phyloP scores from a whole-genome alignment of 164 flowering plant species.

The Magnolia changhungtana region DNA sequence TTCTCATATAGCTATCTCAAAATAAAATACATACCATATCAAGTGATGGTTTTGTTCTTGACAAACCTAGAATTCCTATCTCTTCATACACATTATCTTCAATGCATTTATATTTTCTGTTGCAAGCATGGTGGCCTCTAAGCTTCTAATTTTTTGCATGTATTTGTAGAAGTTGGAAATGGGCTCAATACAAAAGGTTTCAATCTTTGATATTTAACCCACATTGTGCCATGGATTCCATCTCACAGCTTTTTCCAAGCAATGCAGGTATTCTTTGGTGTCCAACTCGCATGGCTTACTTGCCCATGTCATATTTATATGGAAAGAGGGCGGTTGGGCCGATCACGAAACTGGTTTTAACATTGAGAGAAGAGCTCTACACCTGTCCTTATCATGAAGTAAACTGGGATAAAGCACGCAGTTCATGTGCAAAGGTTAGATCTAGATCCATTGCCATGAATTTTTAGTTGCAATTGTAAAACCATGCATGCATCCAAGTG shows the following conservation, averaged over 20 bases:
- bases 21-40: no score
- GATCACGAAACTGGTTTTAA: constrained; percentile 28
- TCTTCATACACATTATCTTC: no score
- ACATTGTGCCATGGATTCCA: neutral
- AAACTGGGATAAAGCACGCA: constrained; percentile 45
- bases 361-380: constrained; percentile 43
- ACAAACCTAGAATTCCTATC: neutral
- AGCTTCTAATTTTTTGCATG: no score
- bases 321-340: constrained; percentile 51
- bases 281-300: constrained; percentile 27
- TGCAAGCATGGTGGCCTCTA: neutral
- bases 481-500: no score
- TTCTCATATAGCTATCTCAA: no score
- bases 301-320: constrained; percentile 37
- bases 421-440: constrained; percentile 42
- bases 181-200: no score
- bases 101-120: no score
- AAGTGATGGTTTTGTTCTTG: no score
- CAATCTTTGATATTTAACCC: neutral
- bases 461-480: no score
- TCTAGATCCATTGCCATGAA: constrained; percentile 1
- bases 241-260: neutral
- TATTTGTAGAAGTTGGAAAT: no score
- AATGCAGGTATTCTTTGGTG: constrained; percentile 34
- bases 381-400: constrained; percentile 32